Percentiles rank a stretch among this genome's conserved stretches.
Evolutionary conservation across 2,329 filamentous ascomycete species (phyloP).

Genomic region (Xylaria sp.): DNA sequence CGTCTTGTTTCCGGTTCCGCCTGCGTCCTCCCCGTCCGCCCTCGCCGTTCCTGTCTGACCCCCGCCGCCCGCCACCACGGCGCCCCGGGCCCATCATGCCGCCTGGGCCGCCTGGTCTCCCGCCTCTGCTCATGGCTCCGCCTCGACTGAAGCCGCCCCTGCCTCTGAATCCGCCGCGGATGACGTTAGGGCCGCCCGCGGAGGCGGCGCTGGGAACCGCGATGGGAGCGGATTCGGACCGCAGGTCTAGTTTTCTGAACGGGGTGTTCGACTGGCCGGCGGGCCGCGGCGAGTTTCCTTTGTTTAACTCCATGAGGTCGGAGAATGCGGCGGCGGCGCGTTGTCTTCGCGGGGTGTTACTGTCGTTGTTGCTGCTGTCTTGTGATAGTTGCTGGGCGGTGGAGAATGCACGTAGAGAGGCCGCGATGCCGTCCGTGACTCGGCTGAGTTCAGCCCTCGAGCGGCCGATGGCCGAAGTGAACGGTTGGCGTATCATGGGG

Average conservation of each 20-base stretch:
- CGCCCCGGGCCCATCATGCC: conserved; percentile 28
- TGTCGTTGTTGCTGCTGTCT: conserved; percentile 15
- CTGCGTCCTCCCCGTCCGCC: conserved; percentile 20
- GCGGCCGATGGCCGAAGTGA: conserved; percentile 45
- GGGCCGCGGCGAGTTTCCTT: neutral
- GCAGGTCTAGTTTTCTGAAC: conserved; percentile 20
- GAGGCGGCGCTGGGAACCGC: neutral
- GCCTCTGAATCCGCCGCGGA: conserved; percentile 41
- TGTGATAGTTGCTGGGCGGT: conserved; percentile 43
- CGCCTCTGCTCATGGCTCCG: conserved; percentile 24
- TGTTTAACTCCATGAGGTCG: conserved; percentile 43
- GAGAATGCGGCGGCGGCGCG: conserved; percentile 43
- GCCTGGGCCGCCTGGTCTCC: neutral
- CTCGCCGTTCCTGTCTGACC: neutral
- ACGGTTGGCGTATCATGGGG: conserved; percentile 50
- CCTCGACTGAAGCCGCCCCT: conserved; percentile 43
- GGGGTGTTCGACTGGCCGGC: neutral
- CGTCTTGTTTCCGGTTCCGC: neutral
- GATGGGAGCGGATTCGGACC: conserved; percentile 9
- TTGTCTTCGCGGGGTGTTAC: conserved; percentile 36
- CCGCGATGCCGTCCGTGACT: conserved; percentile 48
- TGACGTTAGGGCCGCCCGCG: conserved; percentile 29
- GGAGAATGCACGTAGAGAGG: conserved; percentile 50
- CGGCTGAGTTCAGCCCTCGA: conserved; percentile 46
- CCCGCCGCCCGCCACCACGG: conserved; percentile 2